These are phyloP conservation scores for Wallemia mellicola DNA, from an alignment of 1,284 basidiomycete genomes.

Conservation along the genomic window DNA sequence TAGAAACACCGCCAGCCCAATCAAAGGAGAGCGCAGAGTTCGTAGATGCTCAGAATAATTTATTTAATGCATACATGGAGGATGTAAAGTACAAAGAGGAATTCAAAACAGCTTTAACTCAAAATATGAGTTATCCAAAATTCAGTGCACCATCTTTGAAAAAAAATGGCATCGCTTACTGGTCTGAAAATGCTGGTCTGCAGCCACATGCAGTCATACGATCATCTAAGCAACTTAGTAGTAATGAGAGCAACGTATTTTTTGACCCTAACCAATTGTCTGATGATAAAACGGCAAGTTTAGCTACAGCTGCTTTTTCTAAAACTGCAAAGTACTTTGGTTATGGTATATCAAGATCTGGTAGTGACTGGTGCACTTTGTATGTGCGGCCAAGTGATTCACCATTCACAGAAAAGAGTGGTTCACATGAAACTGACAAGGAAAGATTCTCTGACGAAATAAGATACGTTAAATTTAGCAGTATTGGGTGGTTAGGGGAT, in stretches of 20 bases:
- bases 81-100: constrained; percentile 26
- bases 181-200: constrained; percentile 39
- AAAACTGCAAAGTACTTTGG: constrained; percentile 34
- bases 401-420: constrained; percentile 22
- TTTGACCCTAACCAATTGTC: constrained; percentile 46
- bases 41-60: constrained; percentile 24
- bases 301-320: constrained; percentile 30
- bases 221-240: constrained; percentile 24
- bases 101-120: constrained; percentile 29
- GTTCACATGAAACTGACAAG: constrained; percentile 20
- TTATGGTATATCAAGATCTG: constrained; percentile 16
- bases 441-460: constrained; percentile 32
- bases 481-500: constrained; percentile 39
- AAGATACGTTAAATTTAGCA: constrained; percentile 42
- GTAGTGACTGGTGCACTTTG: constrained; percentile 40
- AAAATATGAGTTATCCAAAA: constrained; percentile 37
- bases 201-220: constrained; percentile 28
- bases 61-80: constrained; percentile 29
- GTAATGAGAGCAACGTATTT: constrained; percentile 29
- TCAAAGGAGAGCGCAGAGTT: constrained; percentile 26
- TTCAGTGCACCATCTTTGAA: constrained; percentile 29
- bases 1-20: constrained; percentile 23
- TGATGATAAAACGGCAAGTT: constrained; percentile 37
- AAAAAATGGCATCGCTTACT: constrained; percentile 23
- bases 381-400: constrained; percentile 32